These are phyloP conservation scores for Rhododendron mucronatum DNA, from an alignment of 148 eudicot species.

Conservation along the genomic window DNA sequence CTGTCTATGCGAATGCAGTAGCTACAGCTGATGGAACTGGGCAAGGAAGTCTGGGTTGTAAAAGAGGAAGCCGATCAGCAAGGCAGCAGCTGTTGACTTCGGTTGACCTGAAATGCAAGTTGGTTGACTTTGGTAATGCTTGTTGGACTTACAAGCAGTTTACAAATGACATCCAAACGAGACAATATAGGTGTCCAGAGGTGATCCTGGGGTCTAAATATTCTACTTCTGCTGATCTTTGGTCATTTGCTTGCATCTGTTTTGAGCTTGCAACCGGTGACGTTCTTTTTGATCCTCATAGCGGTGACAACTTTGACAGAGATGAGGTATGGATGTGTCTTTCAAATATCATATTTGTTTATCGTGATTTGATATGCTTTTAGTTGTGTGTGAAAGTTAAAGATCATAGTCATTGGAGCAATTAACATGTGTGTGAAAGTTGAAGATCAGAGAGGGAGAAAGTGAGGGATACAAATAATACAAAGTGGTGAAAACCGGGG, in stretches of 20 bases:
- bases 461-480: too few relatives aligned
- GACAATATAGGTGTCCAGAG: slow-evolving; percentile 62
- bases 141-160: slow-evolving; percentile 65
- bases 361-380: not conserved
- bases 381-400: too few relatives aligned
- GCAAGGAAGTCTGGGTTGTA: slow-evolving; percentile 17
- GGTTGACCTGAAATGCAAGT: slow-evolving; percentile 42
- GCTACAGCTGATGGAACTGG: slow-evolving; percentile 36
- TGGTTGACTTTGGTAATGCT: slow-evolving; percentile 63
- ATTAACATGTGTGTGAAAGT: too few relatives aligned
- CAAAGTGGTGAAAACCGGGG: too few relatives aligned
- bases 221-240: slow-evolving; percentile 54
- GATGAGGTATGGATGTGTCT: slow-evolving; percentile 48
- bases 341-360: not conserved
- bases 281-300: slow-evolving; percentile 61
- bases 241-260: slow-evolving; percentile 73
- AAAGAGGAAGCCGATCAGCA: slow-evolving; percentile 20
- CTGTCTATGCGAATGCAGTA: slow-evolving; percentile 36
- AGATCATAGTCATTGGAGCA: too few relatives aligned
- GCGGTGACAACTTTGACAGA: slow-evolving; percentile 53
- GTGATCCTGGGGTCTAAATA: slow-evolving; percentile 59
- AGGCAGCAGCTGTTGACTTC: slow-evolving; percentile 6
- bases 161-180: slow-evolving; percentile 55
- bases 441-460: too few relatives aligned
- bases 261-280: slow-evolving; percentile 67